Percentiles rank a stretch among this genome's conserved stretches.
Evolutionary conservation across 2,329 filamentous ascomycete genomes (phyloP).

Genomic region (Epichloe coenophiala): DNA sequence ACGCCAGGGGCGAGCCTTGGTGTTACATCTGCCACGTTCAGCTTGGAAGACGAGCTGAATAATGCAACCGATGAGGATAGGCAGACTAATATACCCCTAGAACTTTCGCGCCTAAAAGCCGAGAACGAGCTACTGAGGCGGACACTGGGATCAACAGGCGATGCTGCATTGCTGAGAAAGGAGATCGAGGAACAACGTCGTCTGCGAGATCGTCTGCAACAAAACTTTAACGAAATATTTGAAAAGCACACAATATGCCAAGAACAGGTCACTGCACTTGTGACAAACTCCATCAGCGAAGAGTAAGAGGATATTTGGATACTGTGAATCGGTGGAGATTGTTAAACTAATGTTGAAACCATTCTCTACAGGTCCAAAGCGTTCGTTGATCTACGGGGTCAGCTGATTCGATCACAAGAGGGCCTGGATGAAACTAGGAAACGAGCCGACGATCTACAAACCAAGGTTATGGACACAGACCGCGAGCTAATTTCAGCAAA

Average conservation of each 20-base stretch:
- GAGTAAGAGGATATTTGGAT: constrained; percentile 34
- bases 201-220: constrained; percentile 37
- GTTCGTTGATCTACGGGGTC: constrained; percentile 36
- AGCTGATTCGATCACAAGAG: constrained; percentile 29
- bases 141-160: constrained; percentile 38
- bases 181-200: constrained; percentile 42
- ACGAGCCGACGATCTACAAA: constrained; percentile 29
- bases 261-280: constrained; percentile 42
- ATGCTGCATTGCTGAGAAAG: constrained; percentile 38
- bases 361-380: constrained; percentile 40
- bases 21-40: constrained; percentile 19
- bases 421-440: constrained; percentile 35
- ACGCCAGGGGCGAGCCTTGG: constrained; percentile 10
- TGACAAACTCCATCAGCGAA: constrained; percentile 37
- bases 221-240: constrained; percentile 41
- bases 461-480: constrained; percentile 36
- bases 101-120: constrained; percentile 44
- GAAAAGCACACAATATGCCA: constrained; percentile 44
- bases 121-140: constrained; percentile 47
- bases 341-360: constrained; percentile 6
- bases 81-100: constrained; percentile 30
- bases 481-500: constrained; percentile 40
- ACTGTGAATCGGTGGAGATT: neutral
- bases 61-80: constrained; percentile 27
- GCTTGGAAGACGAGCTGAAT: constrained; percentile 48